Percentiles rank a stretch among this genome's conserved stretches.
Conservation (phyloP, 2,329 filamentous ascomycete genomes). For the Trichoderma simmonsii region DNA sequence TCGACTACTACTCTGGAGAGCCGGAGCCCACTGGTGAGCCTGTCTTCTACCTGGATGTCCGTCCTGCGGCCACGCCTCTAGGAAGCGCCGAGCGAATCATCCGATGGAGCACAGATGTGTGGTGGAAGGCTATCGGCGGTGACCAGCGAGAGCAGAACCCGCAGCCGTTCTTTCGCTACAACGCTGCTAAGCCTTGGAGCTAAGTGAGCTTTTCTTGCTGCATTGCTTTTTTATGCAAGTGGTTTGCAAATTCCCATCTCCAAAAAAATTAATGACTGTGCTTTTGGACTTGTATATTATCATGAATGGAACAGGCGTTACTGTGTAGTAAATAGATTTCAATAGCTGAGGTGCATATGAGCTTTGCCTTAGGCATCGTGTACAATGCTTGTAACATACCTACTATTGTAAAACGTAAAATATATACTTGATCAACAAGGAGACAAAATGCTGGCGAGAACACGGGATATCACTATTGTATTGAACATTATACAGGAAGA, state of each 20-base stretch:
- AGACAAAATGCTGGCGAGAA: neutral
- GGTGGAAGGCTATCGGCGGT: constrained; percentile 84
- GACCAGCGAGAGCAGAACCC: constrained; percentile 52
- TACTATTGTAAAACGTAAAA: neutral
- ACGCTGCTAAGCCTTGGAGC: constrained; percentile 22
- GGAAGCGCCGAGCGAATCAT: constrained; percentile 78
- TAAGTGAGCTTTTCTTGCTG: neutral
- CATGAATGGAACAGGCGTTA: constrained; percentile 15
- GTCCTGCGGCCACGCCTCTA: constrained; percentile 79
- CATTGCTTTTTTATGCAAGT: constrained; percentile 13
- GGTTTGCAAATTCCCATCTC: constrained; percentile 14
- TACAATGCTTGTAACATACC: neutral
- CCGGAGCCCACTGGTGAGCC: constrained; percentile 75
- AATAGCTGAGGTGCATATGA: neutral
- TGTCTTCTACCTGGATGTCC: constrained; percentile 92
- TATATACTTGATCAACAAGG: no score
- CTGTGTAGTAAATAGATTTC: constrained; percentile 9
- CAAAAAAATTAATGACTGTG: constrained; percentile 19
- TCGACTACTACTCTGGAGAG: constrained; percentile 89
- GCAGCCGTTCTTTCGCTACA: constrained; percentile 33
- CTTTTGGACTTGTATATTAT: constrained; percentile 29
- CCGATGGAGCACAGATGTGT: constrained; percentile 88
- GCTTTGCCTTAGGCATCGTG: neutral
- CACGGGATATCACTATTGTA: neutral
- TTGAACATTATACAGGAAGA: neutral